phyloP scores from a whole-genome alignment of 2,329 filamentous ascomycete genomes.

The Leptosphaerulina australis region DNA sequence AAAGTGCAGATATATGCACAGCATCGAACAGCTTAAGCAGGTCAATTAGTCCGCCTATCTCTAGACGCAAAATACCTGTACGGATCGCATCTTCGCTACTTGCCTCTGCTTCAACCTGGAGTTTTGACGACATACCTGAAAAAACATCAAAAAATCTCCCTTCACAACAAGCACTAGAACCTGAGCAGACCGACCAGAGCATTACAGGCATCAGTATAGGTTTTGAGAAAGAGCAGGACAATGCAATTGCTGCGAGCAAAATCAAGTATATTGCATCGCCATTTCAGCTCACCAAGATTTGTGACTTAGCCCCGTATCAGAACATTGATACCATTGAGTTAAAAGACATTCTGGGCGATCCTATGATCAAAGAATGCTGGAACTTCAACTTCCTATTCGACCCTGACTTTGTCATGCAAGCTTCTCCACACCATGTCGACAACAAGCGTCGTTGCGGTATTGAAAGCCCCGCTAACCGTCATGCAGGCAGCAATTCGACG shows the following conservation, averaged over 20 bases:
- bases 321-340: conserved; percentile 73
- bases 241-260: background rate
- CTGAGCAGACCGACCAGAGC: background rate
- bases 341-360: conserved; percentile 72
- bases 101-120: conserved; percentile 19
- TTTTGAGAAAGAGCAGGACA: background rate
- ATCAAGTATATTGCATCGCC: conserved; percentile 62
- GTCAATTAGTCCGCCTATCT: conserved; percentile 40
- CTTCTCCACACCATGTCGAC: background rate
- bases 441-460: background rate
- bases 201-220: background rate
- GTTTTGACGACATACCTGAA: conserved; percentile 25
- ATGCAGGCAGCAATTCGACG: conserved; percentile 59
- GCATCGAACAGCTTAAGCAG: conserved; percentile 3
- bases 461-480: conserved; percentile 4
- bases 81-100: background rate
- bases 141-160: conserved; percentile 8
- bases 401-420: conserved; percentile 64
- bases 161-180: background rate
- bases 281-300: conserved; percentile 72
- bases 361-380: conserved; percentile 74
- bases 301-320: conserved; percentile 62
- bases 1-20: conserved; percentile 1
- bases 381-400: conserved; percentile 73
- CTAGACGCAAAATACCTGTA: conserved; percentile 19